Conservation (phyloP, 805 yeast genomes). For the Candida hispaniensis region DNA sequence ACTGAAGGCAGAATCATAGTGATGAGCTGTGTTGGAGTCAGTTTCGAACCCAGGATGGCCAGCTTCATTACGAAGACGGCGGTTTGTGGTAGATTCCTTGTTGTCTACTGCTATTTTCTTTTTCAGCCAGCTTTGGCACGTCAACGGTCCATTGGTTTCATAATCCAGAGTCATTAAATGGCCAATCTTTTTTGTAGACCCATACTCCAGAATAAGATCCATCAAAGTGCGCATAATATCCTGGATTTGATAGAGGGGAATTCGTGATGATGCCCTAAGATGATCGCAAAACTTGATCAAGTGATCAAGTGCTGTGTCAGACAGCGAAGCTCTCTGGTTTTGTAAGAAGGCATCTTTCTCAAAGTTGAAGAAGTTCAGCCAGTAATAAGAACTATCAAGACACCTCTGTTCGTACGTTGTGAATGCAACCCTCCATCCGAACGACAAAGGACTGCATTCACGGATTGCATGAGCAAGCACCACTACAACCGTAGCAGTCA, state of each 20-base stretch:
- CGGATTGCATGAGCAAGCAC: slow-evolving; percentile 4
- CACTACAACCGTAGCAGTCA: slow-evolving; percentile 4
- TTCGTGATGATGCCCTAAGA: slow-evolving; percentile 18
- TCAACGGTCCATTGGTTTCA: slow-evolving; percentile 23
- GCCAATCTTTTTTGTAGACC: slow-evolving; percentile 9
- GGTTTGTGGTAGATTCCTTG: slow-evolving; percentile 5
- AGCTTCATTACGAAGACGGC: slow-evolving; percentile 4
- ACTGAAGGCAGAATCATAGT: too few species aligned
- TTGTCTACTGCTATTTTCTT: slow-evolving; percentile 19
- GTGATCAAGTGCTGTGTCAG: slow-evolving; percentile 13
- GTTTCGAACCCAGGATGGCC: slow-evolving; percentile 14
- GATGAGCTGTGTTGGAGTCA: too few species aligned
- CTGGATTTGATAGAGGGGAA: slow-evolving; percentile 23
- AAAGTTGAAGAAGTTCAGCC: slow-evolving; percentile 27
- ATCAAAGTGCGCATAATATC: slow-evolving; percentile 26
- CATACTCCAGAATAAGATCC: slow-evolving; percentile 21
- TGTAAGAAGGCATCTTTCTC: slow-evolving; percentile 21
- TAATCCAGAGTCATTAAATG: slow-evolving; percentile 20
- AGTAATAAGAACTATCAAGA: slow-evolving; percentile 24
- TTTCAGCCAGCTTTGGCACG: slow-evolving; percentile 17
- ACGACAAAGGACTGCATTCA: not conserved
- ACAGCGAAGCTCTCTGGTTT: slow-evolving; percentile 1
- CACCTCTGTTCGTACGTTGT: slow-evolving; percentile 18
- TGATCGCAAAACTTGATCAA: slow-evolving; percentile 20
- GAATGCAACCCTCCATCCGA: slow-evolving; percentile 21